phyloP scores from a whole-genome alignment of 2,329 filamentous ascomycete species.

The Fusarium sp. region DNA sequence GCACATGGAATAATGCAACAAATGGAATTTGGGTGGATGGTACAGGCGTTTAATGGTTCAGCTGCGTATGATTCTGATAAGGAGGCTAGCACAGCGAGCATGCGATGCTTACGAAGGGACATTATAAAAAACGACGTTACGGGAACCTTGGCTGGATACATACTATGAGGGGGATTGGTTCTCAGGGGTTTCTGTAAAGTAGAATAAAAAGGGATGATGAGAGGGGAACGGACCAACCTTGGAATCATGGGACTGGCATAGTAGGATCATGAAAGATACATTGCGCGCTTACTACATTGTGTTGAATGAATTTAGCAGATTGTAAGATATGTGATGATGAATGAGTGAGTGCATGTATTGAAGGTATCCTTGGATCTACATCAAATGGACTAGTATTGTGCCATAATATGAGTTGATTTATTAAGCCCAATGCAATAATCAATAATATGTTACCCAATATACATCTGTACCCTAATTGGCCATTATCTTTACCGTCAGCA shows the following conservation, averaged over 20 bases:
- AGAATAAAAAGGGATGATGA: constrained; percentile 30
- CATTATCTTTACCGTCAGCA: not conserved
- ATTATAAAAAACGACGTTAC: constrained; percentile 28
- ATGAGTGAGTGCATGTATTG: not conserved
- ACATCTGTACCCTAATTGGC: not conserved
- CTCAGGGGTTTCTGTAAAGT: constrained; percentile 37
- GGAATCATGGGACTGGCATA: constrained; percentile 27
- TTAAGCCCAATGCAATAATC: not conserved
- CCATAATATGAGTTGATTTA: too few relatives aligned
- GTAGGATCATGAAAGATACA: constrained; percentile 24
- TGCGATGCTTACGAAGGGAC: constrained; percentile 31
- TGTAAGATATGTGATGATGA: not conserved
- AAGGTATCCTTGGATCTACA: not conserved
- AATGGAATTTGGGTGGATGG: constrained; percentile 13
- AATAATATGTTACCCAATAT: not conserved
- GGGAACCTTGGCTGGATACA: constrained; percentile 14
- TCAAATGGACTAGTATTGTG: not conserved
- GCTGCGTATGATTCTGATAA: constrained; percentile 16
- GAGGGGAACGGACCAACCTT: constrained; percentile 3
- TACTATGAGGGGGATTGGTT: constrained; percentile 16
- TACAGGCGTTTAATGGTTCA: constrained; percentile 35
- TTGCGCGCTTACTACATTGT: not conserved
- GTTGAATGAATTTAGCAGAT: not conserved
- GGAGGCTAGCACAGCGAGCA: constrained; percentile 25
- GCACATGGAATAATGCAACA: constrained; percentile 26